Evolutionary conservation across 768 basidiomycete species (phyloP).

Genomic region (Mycena polygramma): DNA sequence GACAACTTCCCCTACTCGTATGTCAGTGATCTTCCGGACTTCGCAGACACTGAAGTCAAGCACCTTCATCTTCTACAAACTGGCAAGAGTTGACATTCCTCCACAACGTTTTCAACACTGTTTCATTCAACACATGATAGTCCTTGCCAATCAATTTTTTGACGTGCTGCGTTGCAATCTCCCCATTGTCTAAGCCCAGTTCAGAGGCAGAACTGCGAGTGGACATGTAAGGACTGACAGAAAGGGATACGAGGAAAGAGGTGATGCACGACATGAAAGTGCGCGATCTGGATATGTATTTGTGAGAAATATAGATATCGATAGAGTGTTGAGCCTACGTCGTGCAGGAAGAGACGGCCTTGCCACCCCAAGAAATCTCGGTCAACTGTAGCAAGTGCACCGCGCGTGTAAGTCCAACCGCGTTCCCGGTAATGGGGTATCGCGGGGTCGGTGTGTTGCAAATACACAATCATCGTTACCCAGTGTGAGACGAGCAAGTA

Average conservation of each 20-base stretch:
- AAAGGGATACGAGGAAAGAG: not conserved
- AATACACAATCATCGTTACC: conserved; percentile 70
- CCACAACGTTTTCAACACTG: not conserved
- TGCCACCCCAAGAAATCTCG: not conserved
- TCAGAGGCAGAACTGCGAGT: not conserved
- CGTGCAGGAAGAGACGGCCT: not conserved
- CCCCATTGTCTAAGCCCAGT: not conserved
- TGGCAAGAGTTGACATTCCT: not conserved
- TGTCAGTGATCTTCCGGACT: no score
- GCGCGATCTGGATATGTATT: not conserved
- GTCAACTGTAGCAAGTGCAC: not conserved
- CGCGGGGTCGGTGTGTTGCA: conserved; percentile 71
- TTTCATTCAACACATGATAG: not conserved
- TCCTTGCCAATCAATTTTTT: not conserved
- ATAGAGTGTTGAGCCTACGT: not conserved
- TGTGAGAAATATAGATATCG: not conserved
- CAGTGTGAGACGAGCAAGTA: conserved; percentile 70
- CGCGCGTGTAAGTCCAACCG: not conserved
- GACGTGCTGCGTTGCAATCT: not conserved
- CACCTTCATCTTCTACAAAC: not conserved
- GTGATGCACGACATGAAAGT: not conserved
- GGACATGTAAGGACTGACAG: not conserved
- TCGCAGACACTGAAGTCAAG: not conserved
- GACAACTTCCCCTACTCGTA: no score
- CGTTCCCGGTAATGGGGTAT: not conserved